These are phyloP conservation scores for Berberis thunbergii DNA, from an alignment of 164 flowering plant genomes.

Conservation along the genomic window DNA sequence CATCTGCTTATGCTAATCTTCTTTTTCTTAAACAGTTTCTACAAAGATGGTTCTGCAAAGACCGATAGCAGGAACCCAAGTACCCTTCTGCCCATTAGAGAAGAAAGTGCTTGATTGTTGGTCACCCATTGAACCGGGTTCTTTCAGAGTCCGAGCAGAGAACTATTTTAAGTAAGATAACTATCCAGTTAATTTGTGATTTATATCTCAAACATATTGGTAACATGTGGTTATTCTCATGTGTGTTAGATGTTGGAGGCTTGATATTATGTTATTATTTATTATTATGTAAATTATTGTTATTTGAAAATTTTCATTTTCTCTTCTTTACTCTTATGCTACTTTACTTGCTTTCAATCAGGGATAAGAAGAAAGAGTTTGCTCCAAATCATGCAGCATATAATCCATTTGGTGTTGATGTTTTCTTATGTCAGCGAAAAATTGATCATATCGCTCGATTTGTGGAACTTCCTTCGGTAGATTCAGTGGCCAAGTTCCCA, in stretches of 20 bases:
- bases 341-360: constrained; percentile 17
- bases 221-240: too few relatives aligned
- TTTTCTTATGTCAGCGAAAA: constrained; percentile 64
- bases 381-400: constrained; percentile 75
- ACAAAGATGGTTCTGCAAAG: constrained; percentile 64
- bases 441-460: constrained; percentile 79
- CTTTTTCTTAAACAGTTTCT: constrained; percentile 44
- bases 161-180: constrained; percentile 63
- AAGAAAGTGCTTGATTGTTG: constrained; percentile 85
- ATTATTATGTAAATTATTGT: too few relatives aligned
- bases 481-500: constrained; percentile 53
- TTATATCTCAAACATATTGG: too few relatives aligned
- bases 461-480: constrained; percentile 63
- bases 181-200: background rate
- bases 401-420: constrained; percentile 91
- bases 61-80: constrained; percentile 90
- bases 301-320: too few relatives aligned
- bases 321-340: background rate
- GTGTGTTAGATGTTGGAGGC: too few relatives aligned
- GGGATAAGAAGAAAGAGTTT: constrained; percentile 91
- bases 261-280: too few relatives aligned
- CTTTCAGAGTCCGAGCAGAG: constrained; percentile 75
- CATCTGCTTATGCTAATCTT: background rate
- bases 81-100: constrained; percentile 76
- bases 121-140: constrained; percentile 74